Evolutionary conservation across 208 protist genomes (phyloP), one percentile per base, ranked within the genome.

Genomic region (Blechomonas ayalai): DNA sequence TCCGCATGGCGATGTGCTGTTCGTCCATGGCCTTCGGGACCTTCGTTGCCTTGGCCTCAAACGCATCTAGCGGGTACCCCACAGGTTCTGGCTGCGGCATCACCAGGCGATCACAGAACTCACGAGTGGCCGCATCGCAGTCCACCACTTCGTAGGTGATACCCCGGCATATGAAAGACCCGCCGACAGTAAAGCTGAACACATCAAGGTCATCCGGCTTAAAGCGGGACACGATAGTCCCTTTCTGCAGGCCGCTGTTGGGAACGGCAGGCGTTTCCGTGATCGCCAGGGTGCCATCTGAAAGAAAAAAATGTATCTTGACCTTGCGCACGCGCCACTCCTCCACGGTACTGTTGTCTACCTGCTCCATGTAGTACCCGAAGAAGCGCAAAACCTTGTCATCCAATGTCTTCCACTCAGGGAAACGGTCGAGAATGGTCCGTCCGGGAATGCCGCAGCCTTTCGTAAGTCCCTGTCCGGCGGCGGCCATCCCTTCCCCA

Each of bases 321-420:
- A 95, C 86, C 46, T 90, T 92, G 42, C 94, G 80, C 32, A 98
- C 72, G 38, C 96, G 83, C 26, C 49, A 62, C 22, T 59, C 60
- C 64, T 99, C 96, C 0, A 87, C 29, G 1, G 48, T 55, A 41
- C 78, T 94, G 56, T 98, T 94, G 39, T 84, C 61, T 19, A 99
- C 92, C 4, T 73, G 56, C 69, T 98, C 95, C 23, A 83, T 64
- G 66, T 97, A 97, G 64, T 92, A 98, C 20, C 67, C 93, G 51
- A 94, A 95, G 61, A 97, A 99, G 37, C 94, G 79, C 19, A 99
- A 78, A 9, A 97, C 90, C 46, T 97, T 95, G 41, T 91, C 60
- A 49, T 97, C 92, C 31, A 97, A 61, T 10, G 81, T 88, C 7
- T 95, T 71, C 87, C 87, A 97, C 22, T 79, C 61, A 4, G 86